These are phyloP conservation scores for Fragilariopsis cylindrus DNA, from an alignment of 108 stramenopile species.

Conservation along the genomic window DNA sequence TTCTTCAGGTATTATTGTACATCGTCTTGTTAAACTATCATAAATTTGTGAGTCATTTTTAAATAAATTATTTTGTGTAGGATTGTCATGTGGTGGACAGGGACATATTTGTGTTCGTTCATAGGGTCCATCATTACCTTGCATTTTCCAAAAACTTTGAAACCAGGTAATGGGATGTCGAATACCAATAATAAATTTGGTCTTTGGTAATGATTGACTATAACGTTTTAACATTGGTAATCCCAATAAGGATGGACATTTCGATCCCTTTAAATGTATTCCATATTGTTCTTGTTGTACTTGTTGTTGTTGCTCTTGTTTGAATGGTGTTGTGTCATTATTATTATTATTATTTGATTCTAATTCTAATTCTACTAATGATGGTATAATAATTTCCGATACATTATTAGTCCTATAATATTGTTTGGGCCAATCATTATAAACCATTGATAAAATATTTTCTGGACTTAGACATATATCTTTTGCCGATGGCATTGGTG, in stretches of 20 bases:
- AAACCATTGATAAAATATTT: neutral
- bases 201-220: neutral
- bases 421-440: neutral
- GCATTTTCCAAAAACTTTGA: constrained; percentile 54
- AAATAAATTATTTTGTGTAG: neutral
- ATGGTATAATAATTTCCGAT: too few species aligned
- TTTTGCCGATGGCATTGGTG: constrained; percentile 15
- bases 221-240: neutral
- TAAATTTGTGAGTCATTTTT: neutral
- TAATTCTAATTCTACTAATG: too few species aligned
- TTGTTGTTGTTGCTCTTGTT: neutral
- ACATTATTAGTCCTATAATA: neutral
- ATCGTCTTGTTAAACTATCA: too few species aligned
- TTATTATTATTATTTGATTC: too few species aligned
- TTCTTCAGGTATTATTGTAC: too few species aligned
- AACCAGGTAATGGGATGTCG: constrained; percentile 46
- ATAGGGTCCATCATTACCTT: constrained; percentile 19
- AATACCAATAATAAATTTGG: constrained; percentile 43
- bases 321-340: too few species aligned
- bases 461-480: constrained; percentile 9
- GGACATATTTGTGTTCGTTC: constrained; percentile 20
- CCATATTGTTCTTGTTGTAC: too few species aligned
- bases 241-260: constrained; percentile 43
- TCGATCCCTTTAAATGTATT: constrained; percentile 27
- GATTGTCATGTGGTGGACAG: neutral